Evolutionary conservation across 2,329 filamentous ascomycete genomes (phyloP).

Genomic region (Helotiales sp.): DNA sequence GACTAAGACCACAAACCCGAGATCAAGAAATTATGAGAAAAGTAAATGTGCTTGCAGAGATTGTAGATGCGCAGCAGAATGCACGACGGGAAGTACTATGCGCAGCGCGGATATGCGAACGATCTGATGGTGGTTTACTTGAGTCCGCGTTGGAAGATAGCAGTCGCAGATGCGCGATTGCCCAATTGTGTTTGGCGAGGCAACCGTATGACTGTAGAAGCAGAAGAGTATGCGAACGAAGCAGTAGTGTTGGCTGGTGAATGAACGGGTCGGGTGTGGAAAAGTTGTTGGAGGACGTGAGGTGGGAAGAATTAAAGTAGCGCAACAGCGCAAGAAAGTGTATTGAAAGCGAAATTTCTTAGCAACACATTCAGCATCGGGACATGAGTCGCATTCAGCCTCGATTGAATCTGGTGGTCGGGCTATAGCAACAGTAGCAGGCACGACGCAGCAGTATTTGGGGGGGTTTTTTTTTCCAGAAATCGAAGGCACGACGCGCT

Average conservation of each 20-base stretch:
- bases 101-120: too few relatives aligned
- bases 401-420: neutral
- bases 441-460: neutral
- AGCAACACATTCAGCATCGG: neutral
- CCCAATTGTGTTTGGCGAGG: neutral
- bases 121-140: too few relatives aligned
- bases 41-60: neutral
- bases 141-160: too few relatives aligned
- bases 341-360: neutral
- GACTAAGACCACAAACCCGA: neutral
- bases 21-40: neutral
- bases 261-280: neutral
- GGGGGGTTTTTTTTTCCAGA: neutral
- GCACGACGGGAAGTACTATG: neutral
- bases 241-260: neutral
- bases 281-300: neutral
- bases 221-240: neutral
- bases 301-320: neutral
- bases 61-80: neutral
- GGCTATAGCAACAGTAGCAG: neutral
- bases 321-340: neutral
- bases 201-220: neutral
- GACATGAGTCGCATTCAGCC: neutral
- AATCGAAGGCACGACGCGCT: neutral
- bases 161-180: too few relatives aligned